Percentiles rank a stretch among this genome's conserved stretches.
Evolutionary conservation across 805 yeast genomes (phyloP).

Genomic region (Wickerhamiella dianesei): DNA sequence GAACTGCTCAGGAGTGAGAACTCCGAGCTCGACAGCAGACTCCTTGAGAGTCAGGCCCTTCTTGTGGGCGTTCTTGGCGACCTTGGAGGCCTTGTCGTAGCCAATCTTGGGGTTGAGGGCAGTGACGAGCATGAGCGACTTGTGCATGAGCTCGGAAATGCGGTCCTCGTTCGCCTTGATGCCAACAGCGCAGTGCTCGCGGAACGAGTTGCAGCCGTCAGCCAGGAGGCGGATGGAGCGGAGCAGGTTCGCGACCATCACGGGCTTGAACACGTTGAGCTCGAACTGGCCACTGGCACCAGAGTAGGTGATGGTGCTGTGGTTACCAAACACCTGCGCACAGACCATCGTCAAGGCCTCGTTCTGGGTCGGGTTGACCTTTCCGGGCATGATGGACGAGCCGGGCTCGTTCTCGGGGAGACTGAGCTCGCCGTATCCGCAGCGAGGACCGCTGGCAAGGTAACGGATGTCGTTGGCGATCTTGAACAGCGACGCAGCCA

Average conservation of each 20-base stretch:
- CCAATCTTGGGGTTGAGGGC: conserved; percentile 98
- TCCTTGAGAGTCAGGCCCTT: conserved; percentile 92
- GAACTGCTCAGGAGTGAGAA: conserved; percentile 70
- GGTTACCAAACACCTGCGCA: conserved; percentile 94
- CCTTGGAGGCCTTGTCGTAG: conserved; percentile 93
- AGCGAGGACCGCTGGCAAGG: conserved; percentile 97
- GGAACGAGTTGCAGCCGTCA: conserved; percentile 82
- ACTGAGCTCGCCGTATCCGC: conserved; percentile 93
- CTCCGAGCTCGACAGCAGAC: conserved; percentile 84
- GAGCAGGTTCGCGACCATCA: conserved; percentile 80
- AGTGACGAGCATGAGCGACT: conserved; percentile 95
- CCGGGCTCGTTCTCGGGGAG: conserved; percentile 99
- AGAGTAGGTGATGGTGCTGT: conserved; percentile 86
- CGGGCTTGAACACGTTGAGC: conserved; percentile 95
- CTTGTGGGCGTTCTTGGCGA: conserved; percentile 97
- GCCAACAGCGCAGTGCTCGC: conserved; percentile 90
- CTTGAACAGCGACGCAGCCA: conserved; percentile 86
- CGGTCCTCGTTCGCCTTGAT: conserved; percentile 78
- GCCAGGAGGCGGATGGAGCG: conserved; percentile 78
- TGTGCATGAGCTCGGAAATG: conserved; percentile 77
- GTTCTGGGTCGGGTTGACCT: conserved; percentile 97
- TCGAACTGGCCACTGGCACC: conserved; percentile 99
- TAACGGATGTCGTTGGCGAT: conserved; percentile 97
- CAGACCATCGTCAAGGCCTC: conserved; percentile 98
- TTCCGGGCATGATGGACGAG: conserved; percentile 98